Percentiles rank a stretch among this genome's conserved stretches.
phyloP scores from a whole-genome alignment of 2,329 filamentous ascomycete genomes.

The Fusarium sp. region DNA sequence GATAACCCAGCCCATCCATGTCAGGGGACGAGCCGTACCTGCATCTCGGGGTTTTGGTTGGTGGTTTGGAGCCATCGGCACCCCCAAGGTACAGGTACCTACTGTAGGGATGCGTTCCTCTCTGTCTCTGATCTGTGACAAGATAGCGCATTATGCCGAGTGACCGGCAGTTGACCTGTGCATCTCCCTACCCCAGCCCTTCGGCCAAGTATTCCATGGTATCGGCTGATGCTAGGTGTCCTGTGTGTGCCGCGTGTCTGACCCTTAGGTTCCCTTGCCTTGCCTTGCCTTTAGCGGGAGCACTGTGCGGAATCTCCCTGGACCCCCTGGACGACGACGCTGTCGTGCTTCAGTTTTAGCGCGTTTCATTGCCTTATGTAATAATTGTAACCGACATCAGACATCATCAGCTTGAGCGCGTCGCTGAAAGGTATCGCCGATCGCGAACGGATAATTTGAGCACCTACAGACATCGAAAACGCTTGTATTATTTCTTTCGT shows the following conservation, averaged over 20 bases:
- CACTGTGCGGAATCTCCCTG: conserved; percentile 13
- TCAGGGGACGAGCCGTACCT: conserved; percentile 44
- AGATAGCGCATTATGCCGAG: conserved; percentile 1
- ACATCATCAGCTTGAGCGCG: conserved; percentile 25
- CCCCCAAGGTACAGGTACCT: background rate
- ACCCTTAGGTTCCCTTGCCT: background rate
- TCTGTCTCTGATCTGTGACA: conserved; percentile 32
- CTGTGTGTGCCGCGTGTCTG: background rate
- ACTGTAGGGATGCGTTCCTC: conserved; percentile 14
- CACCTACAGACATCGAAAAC: background rate
- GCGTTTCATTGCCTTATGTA: conserved; percentile 11
- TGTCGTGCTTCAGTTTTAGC: conserved; percentile 8
- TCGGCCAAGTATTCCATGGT: conserved; percentile 20
- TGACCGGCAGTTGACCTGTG: conserved; percentile 17
- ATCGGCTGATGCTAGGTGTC: conserved; percentile 5
- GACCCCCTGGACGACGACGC: background rate
- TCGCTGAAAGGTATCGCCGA: conserved; percentile 12
- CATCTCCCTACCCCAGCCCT: conserved; percentile 5
- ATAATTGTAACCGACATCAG: conserved; percentile 18
- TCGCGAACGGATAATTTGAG: conserved; percentile 7
- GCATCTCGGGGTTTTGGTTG: conserved; percentile 41
- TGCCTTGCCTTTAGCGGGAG: background rate
- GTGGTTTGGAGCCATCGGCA: conserved; percentile 32
- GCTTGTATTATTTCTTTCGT: background rate
- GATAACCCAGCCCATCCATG: conserved; percentile 36